phyloP scores from a whole-genome alignment of 2,329 filamentous ascomycete genomes.

The Colletotrichum sp. region DNA sequence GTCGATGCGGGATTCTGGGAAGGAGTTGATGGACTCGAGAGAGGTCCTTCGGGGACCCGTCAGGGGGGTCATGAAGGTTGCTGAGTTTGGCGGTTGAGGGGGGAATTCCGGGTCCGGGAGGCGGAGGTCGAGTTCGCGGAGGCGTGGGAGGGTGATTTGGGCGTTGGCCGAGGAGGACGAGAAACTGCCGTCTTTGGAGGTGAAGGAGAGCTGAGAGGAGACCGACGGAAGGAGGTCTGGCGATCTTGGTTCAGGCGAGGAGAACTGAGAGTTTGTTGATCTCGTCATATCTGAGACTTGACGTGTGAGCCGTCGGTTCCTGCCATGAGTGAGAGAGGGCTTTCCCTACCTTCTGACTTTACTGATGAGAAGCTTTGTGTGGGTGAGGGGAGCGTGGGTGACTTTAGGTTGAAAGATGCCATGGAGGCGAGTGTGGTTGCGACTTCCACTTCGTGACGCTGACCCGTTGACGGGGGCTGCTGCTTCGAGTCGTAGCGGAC shows the following conservation, averaged over 20 bases:
- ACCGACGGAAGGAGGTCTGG: slow-evolving; percentile 14
- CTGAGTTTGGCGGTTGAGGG: not conserved
- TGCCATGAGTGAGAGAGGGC: not conserved
- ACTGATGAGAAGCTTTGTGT: slow-evolving; percentile 16
- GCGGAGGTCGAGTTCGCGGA: slow-evolving; percentile 19
- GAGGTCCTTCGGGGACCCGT: slow-evolving; percentile 2
- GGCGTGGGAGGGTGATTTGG: slow-evolving; percentile 19
- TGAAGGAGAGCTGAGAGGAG: not conserved
- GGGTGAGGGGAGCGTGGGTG: slow-evolving; percentile 10
- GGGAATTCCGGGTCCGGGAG: slow-evolving; percentile 13
- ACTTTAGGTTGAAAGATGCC: slow-evolving; percentile 21
- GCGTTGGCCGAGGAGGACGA: not conserved
- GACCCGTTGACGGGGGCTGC: not conserved
- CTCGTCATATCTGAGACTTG: slow-evolving; percentile 12
- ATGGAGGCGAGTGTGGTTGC: slow-evolving; percentile 17
- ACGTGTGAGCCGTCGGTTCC: not conserved
- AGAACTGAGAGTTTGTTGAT: slow-evolving; percentile 17
- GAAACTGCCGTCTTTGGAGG: not conserved
- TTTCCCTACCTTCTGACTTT: slow-evolving; percentile 6
- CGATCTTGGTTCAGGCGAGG: slow-evolving; percentile 10
- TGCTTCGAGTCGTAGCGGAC: not conserved
- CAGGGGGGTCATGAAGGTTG: slow-evolving; percentile 2
- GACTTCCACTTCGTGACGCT: slow-evolving; percentile 14
- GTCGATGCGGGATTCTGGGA: slow-evolving; percentile 5
- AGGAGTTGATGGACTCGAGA: slow-evolving; percentile 16